Base-by-base conservation (phyloP, 345 rosid genomes). In the Linum usitatissimum region DNA sequence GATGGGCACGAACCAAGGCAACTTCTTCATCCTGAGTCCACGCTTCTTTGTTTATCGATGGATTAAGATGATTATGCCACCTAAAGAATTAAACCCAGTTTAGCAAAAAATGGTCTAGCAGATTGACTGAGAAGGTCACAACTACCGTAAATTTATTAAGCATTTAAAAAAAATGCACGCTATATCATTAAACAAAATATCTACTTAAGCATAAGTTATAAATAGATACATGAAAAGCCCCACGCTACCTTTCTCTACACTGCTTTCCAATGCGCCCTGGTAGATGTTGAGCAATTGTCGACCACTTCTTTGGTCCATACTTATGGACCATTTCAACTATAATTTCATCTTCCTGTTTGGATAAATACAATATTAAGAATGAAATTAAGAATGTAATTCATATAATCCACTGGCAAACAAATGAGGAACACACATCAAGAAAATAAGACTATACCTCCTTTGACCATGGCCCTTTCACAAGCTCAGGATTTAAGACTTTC, bases 1-100 rank as follows among this genome's bases (percentile, higher is more conserved):
- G 97, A 85, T 94, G 99, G 65, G 99, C 97, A 64, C 93, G 96
- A 72, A 90, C 84, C 76, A 94, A 78, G 64, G 86, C 87, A 80
- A 94, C 59, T 84, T 94, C 99, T 78, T 94, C 99, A 73, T 94
- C 91, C 71, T 90, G 97, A 69, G 96, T 90, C 99, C 99, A 94
- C 56, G 99, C 99, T 78, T 94, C 96, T 63, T 86, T 94, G 74
- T 88, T 94, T 74, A 94, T 94, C 53, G 78, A 76, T 62, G 99
- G 99, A 81, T 94, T 94, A 66, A 90, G 91, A 75, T 94, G 99
- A 81, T 94, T 94, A 77, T 88, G 99, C 97, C 99, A 94, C 92
- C 99, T 94, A 66, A 59, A 70, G 65, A 42, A 73, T 28, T 9
- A 58, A 57, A 30, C 36, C 62, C 28, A 58, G 9, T 36, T 58